phyloP scores from a whole-genome alignment of 331 rosid genomes.

The Pyracantha coccinea region DNA sequence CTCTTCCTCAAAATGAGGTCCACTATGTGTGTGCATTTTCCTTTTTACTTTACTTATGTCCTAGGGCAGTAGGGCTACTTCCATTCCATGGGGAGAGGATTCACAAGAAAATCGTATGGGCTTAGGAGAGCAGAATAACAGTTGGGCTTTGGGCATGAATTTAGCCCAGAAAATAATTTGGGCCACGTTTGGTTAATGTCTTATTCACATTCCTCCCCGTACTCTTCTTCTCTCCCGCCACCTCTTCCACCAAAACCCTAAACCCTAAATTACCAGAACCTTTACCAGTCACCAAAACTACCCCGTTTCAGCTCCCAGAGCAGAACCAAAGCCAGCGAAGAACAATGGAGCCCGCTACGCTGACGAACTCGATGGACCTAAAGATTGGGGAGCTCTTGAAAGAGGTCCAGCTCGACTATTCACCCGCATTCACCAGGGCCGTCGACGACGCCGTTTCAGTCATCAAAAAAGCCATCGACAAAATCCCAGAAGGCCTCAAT shows the following conservation, averaged over 20 bases:
- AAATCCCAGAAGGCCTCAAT: constrained; percentile 51
- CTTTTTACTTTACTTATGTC: no score
- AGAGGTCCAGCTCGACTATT: constrained; percentile 42
- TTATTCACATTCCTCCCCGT: background rate
- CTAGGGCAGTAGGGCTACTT: no score
- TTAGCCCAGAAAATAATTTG: background rate
- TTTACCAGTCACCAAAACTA: background rate
- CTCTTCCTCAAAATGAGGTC: no score
- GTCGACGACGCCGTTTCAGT: constrained; percentile 50
- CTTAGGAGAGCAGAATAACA: background rate
- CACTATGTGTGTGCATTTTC: no score
- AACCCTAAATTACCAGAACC: constrained; percentile 12
- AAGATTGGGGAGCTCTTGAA: constrained; percentile 58
- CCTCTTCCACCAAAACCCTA: constrained; percentile 19
- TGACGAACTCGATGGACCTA: constrained; percentile 41
- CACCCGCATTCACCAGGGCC: constrained; percentile 32
- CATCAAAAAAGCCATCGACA: constrained; percentile 39
- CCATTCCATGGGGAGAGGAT: no score
- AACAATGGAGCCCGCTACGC: constrained; percentile 10
- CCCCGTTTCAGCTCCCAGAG: background rate
- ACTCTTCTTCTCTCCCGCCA: constrained; percentile 9
- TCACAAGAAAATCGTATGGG: no score
- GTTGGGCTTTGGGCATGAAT: background rate
- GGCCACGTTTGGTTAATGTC: background rate
- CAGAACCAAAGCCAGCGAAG: background rate